These are phyloP conservation scores for Cyberlindnera veronae DNA, from an alignment of 805 yeast species.

Conservation along the genomic window DNA sequence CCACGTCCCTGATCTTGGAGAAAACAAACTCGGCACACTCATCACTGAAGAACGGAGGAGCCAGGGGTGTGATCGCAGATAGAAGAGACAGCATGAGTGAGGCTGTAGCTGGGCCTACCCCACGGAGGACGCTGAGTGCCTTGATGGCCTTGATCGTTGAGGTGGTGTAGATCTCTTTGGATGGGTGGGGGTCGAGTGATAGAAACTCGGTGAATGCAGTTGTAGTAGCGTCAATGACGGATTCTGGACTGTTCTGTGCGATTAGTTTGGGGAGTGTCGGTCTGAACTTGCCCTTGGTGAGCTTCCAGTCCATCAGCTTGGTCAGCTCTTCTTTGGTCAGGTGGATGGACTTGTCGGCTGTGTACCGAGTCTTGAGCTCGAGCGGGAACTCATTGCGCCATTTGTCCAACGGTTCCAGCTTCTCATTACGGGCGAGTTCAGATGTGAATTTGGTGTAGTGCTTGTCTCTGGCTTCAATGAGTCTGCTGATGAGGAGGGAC, in stretches of 20 bases:
- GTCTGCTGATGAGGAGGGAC: background rate
- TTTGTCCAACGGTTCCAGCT: conserved; percentile 16
- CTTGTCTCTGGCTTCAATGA: conserved; percentile 3
- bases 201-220: conserved; percentile 15
- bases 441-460: conserved; percentile 11
- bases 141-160: conserved; percentile 12
- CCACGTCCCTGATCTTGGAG: background rate
- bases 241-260: conserved; percentile 17
- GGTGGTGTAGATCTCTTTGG: conserved; percentile 11
- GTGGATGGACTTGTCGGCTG: background rate
- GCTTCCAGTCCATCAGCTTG: conserved; percentile 27
- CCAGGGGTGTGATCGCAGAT: conserved; percentile 10
- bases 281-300: conserved; percentile 28
- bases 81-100: conserved; percentile 23
- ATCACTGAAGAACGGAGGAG: conserved; percentile 29
- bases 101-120: conserved; percentile 30
- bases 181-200: background rate
- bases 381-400: conserved; percentile 20
- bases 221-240: conserved; percentile 10
- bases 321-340: conserved; percentile 21
- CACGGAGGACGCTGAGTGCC: conserved; percentile 15
- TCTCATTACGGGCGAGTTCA: conserved; percentile 7
- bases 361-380: conserved; percentile 8
- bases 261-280: conserved; percentile 24
- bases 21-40: conserved; percentile 23